phyloP scores from a whole-genome alignment of 1,284 basidiomycete species.

The Leccinum solheimii region DNA sequence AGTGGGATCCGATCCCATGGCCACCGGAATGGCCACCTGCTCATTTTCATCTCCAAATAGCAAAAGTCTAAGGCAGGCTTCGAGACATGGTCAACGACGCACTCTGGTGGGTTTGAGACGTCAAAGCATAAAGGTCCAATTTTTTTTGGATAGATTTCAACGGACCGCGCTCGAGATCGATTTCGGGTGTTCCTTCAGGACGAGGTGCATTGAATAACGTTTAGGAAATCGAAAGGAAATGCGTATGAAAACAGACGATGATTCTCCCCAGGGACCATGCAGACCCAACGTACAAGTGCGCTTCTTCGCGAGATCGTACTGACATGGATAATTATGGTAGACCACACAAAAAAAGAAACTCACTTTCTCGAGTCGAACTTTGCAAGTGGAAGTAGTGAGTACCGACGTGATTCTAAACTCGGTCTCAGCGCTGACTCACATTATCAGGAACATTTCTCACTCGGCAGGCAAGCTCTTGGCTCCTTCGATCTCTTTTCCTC shows the following conservation, averaged over 20 bases:
- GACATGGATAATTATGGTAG: slow-evolving; percentile 7
- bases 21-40: slow-evolving; percentile 38
- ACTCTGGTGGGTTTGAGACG: slow-evolving; percentile 75
- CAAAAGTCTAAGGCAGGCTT: slow-evolving; percentile 78
- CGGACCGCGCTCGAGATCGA: slow-evolving; percentile 83
- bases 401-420: slow-evolving; percentile 72
- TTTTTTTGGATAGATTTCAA: slow-evolving; percentile 75
- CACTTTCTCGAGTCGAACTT: slow-evolving; percentile 86
- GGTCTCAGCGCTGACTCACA: slow-evolving; percentile 10
- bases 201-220: slow-evolving; percentile 65
- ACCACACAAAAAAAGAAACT: slow-evolving; percentile 5
- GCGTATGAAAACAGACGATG: slow-evolving; percentile 72
- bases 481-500: slow-evolving; percentile 43
- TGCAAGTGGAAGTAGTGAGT: slow-evolving; percentile 66
- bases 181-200: slow-evolving; percentile 67
- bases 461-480: slow-evolving; percentile 76
- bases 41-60: slow-evolving; percentile 65
- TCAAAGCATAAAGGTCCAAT: slow-evolving; percentile 73
- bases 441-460: slow-evolving; percentile 41
- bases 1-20: slow-evolving; percentile 56
- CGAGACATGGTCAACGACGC: slow-evolving; percentile 73
- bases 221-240: slow-evolving; percentile 88
- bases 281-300: slow-evolving; percentile 86
- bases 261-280: slow-evolving; percentile 89
- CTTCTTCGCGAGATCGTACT: slow-evolving; percentile 80